Conservation (phyloP, 331 rosid genomes). For the Prunus yedoensis region DNA sequence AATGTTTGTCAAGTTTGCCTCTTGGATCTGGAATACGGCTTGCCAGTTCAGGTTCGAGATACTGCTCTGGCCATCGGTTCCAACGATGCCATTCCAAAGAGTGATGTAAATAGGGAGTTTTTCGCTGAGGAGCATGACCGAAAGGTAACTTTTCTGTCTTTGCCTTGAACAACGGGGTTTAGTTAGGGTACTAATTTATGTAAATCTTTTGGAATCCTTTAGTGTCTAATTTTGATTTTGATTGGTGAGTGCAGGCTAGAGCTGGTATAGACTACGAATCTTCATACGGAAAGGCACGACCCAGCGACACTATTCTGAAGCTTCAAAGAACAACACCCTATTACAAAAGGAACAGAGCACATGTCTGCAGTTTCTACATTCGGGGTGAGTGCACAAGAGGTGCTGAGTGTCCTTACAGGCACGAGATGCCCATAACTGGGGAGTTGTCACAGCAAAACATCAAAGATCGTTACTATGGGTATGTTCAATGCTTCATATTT, state of each 20-base stretch:
- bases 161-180: not conserved
- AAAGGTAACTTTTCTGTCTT: slow-evolving; percentile 41
- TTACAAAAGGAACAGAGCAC: slow-evolving; percentile 91
- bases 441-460: slow-evolving; percentile 94
- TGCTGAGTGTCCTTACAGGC: slow-evolving; percentile 95
- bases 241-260: slow-evolving; percentile 63
- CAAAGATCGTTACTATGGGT: slow-evolving; percentile 98
- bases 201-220: not conserved
- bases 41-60: slow-evolving; percentile 93
- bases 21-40: slow-evolving; percentile 87
- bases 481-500: slow-evolving; percentile 35
- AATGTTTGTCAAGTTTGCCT: slow-evolving; percentile 96
- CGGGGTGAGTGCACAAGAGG: slow-evolving; percentile 97
- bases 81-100: slow-evolving; percentile 84
- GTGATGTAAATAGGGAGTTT: slow-evolving; percentile 90
- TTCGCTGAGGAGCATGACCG: slow-evolving; percentile 99
- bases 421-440: slow-evolving; percentile 95
- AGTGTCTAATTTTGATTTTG: not conserved
- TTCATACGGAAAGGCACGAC: slow-evolving; percentile 75
- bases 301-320: slow-evolving; percentile 89
- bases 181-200: not conserved
- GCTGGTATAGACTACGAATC: slow-evolving; percentile 96
- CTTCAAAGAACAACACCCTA: slow-evolving; percentile 92
- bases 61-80: slow-evolving; percentile 77
- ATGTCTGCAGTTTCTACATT: slow-evolving; percentile 86